These are phyloP conservation scores for Lachnellula cervina DNA, from an alignment of 2,329 filamentous ascomycete species.

Conservation along the genomic window DNA sequence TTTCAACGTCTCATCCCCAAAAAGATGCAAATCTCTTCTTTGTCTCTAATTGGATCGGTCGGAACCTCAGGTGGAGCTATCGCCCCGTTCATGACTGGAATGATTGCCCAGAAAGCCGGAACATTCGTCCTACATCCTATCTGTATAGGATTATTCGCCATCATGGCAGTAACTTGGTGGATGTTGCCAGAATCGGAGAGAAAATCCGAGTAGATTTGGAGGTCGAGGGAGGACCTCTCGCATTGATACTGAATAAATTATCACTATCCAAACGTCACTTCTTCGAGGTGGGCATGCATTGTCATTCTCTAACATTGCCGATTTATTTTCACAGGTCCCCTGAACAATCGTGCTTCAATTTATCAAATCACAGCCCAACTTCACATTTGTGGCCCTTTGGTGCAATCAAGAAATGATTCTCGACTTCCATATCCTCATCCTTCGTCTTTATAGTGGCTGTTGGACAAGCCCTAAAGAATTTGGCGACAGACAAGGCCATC, in stretches of 20 bases:
- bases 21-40: constrained; percentile 53
- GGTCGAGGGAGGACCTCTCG: neutral
- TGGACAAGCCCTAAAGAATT: constrained; percentile 47
- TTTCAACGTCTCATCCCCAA: constrained; percentile 56
- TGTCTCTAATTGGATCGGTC: constrained; percentile 62
- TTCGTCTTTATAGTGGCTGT: constrained; percentile 34
- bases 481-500: constrained; percentile 45
- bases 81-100: constrained; percentile 47
- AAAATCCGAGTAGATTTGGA: neutral
- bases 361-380: neutral
- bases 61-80: constrained; percentile 65
- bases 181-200: constrained; percentile 13
- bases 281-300: too few species aligned
- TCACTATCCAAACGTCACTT: neutral
- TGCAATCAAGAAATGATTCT: constrained; percentile 32
- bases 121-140: constrained; percentile 37
- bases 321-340: neutral
- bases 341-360: neutral
- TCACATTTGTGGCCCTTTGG: constrained; percentile 16
- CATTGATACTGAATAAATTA: neutral
- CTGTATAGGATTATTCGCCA: constrained; percentile 17
- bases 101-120: constrained; percentile 39
- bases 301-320: neutral
- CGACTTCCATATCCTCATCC: constrained; percentile 35
- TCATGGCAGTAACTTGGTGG: constrained; percentile 15